Base-by-base conservation (phyloP, 345 rosid genomes). In the Salix koriyanagi region DNA sequence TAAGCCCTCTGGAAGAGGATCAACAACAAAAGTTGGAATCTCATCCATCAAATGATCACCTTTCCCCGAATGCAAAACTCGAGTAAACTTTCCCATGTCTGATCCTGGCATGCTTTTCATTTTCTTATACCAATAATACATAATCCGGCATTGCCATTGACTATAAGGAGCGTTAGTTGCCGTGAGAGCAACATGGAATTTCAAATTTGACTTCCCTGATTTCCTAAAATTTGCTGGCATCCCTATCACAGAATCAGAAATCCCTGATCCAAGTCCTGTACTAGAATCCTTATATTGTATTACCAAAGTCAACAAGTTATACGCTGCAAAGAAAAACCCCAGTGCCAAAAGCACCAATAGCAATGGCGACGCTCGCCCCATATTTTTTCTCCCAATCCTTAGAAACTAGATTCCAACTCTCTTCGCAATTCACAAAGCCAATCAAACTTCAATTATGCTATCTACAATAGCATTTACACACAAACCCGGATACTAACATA, bases 101-200 rank as follows among this genome's bases (percentile, higher is more conserved):
- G 98, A 96, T 60, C 93, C 92, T 36, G 92, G 97, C 86, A 81
- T 82, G 77, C 87, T 86, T 87, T 86, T 96, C 79, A 81, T 78
- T 89, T 86, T 89, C 78, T 87, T 92, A 81, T 96, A 96, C 98
- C 98, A 96, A 70, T 96, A 96, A 77, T 93, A 91, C 97, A 93
- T 92, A 0, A 96, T 90, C 75, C 97, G 97, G 85, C 97, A 91
- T 82, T 96, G 99, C 99, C 99, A 93, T 81, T 91, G 88, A 77
- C 90, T 93, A 81, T 96, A 96, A 69, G 86, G 83, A 48, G 97
- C 92, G 82, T 90, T 97, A 1, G 98, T 91, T 5, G 99, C 96
- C 13, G 99, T 96, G 67, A 96, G 83, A 60, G 98, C 99, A 46
- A 96, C 88, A 82, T 96, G 99, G 77, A 86, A 93, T 7, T 82